phyloP scores from a whole-genome alignment of 2,329 filamentous ascomycete genomes.

The Botrytis fabae region DNA sequence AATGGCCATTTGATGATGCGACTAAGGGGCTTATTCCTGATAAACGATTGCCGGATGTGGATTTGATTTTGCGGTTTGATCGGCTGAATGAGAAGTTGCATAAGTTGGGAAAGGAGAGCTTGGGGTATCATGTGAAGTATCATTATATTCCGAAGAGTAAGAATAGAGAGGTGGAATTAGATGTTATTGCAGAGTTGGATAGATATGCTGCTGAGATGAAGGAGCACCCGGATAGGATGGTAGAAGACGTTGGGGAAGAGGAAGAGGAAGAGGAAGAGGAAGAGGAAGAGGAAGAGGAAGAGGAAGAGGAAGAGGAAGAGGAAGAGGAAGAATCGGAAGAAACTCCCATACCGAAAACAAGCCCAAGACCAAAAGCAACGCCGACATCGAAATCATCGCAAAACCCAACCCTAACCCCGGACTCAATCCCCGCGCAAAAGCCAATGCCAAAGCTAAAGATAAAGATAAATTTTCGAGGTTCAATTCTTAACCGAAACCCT shows the following conservation, averaged over 20 bases:
- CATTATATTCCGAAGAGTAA: not conserved
- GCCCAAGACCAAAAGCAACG: not conserved
- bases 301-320: not conserved
- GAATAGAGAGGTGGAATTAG: not conserved
- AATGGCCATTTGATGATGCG: not conserved
- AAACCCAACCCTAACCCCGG: not conserved
- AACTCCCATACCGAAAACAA: not conserved
- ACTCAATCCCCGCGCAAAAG: not conserved
- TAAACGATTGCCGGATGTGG: not conserved
- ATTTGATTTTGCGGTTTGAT: not conserved
- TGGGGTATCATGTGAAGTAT: not conserved
- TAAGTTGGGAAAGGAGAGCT: not conserved
- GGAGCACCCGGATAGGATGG: accelerated
- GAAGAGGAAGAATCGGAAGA: not conserved
- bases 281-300: not conserved
- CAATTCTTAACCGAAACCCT: no score
- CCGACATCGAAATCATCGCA: not conserved
- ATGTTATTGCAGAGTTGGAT: not conserved
- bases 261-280: not conserved
- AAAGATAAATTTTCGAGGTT: no score
- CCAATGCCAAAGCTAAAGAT: not conserved
- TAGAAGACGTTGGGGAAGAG: not conserved
- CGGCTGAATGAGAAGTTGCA: not conserved
- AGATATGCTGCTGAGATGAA: not conserved
- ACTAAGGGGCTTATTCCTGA: not conserved